A percentile compares a stretch with the other conserved stretches of the same genome.
Conservation (phyloP, 2,329 filamentous ascomycete species). For the Escovopsis sp. region DNA sequence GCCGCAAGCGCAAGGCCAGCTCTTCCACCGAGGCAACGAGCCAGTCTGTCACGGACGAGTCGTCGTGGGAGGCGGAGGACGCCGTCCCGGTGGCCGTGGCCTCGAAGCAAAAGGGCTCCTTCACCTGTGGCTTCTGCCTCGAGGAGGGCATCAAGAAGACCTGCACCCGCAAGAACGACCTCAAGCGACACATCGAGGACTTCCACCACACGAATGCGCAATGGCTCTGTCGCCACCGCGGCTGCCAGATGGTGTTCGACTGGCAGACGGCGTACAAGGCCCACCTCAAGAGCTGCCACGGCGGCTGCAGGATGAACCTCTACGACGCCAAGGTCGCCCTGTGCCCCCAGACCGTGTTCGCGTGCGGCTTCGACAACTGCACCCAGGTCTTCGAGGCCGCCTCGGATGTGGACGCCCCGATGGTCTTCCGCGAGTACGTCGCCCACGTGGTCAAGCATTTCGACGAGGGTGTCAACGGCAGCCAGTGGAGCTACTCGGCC, state of each 20-base stretch:
- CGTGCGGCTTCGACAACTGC: conserved; percentile 31
- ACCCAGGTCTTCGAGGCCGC: conserved; percentile 27
- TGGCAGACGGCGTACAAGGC: conserved; percentile 32
- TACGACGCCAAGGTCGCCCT: conserved; percentile 27
- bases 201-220: conserved; percentile 32
- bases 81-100: conserved; percentile 9
- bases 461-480: conserved; percentile 23
- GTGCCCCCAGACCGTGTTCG: conserved; percentile 32
- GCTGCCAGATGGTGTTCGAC: conserved; percentile 30
- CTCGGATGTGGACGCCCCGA: conserved; percentile 22
- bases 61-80: conserved; percentile 8
- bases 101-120: conserved; percentile 22
- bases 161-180: conserved; percentile 30
- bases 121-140: conserved; percentile 26
- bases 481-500: conserved; percentile 28
- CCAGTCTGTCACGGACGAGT: conserved; percentile 8
- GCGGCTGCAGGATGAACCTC: conserved; percentile 24
- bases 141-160: conserved; percentile 26
- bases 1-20: conserved; percentile 13
- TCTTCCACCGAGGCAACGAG: conserved; percentile 6
- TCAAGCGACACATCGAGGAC: conserved; percentile 33
- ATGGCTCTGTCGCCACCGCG: conserved; percentile 29
- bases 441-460: conserved; percentile 32
- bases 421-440: conserved; percentile 29
- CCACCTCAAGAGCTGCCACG: conserved; percentile 29